These are phyloP conservation scores for Exophiala sp. DNA, from an alignment of 2,329 filamentous ascomycete species.

Conservation along the genomic window DNA sequence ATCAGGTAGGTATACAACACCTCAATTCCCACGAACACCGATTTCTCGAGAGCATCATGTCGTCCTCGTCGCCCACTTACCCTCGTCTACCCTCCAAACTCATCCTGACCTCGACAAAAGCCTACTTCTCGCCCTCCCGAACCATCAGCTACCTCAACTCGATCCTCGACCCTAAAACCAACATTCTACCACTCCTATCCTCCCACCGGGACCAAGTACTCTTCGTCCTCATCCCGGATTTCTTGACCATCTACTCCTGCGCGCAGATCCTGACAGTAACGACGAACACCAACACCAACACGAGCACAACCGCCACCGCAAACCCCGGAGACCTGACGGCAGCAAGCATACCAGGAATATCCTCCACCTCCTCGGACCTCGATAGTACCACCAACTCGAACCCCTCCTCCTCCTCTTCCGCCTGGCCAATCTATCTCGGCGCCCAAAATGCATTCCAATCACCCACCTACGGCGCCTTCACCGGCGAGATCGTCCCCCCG, in stretches of 20 bases:
- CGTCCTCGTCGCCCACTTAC: conserved; percentile 16
- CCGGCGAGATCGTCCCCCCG: conserved; percentile 67
- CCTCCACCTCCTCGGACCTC: too few relatives aligned
- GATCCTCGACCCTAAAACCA: conserved; percentile 45
- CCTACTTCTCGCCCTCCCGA: conserved; percentile 67
- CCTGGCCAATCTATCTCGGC: conserved; percentile 55
- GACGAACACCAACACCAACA: background rate
- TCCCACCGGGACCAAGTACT: conserved; percentile 50
- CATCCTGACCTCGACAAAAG: conserved; percentile 68
- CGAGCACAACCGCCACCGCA: too few relatives aligned
- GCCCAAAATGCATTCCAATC: conserved; percentile 72
- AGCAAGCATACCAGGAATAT: background rate
- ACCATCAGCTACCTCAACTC: conserved; percentile 54
- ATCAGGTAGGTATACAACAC: too few relatives aligned
- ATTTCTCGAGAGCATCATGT: background rate
- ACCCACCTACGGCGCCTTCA: conserved; percentile 61
- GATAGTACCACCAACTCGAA: background rate
- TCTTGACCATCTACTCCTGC: conserved; percentile 56
- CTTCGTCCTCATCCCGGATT: conserved; percentile 73
- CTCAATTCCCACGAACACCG: too few relatives aligned
- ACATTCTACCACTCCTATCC: conserved; percentile 35
- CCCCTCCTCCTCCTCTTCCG: conserved; percentile 35
- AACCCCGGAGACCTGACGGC: background rate
- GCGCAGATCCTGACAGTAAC: conserved; percentile 34
- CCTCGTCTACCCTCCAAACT: conserved; percentile 51